Conservation (phyloP, 257 asterid species). For the Agastache rugosa region DNA sequence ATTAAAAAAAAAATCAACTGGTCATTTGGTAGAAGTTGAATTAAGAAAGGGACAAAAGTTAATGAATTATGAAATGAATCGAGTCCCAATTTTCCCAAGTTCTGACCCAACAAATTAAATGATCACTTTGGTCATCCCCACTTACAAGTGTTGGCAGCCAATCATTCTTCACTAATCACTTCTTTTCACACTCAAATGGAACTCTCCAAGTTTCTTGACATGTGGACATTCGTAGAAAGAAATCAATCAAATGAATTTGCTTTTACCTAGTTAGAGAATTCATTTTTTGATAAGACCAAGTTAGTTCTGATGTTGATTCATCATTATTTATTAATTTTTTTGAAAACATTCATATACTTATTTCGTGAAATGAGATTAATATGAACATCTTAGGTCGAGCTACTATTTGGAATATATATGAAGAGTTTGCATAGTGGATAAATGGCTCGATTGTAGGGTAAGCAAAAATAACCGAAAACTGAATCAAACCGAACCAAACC, state of each 20-base stretch:
- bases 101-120: constrained; percentile 22
- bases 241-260: neutral
- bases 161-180: constrained; percentile 20
- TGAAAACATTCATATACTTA: neutral
- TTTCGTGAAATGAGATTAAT: neutral
- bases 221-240: neutral
- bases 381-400: too few species aligned
- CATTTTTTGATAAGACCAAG: too few species aligned
- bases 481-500: too few species aligned
- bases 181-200: neutral
- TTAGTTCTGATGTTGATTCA: neutral
- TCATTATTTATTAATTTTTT: too few species aligned
- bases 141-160: constrained; percentile 35
- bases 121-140: constrained; percentile 35
- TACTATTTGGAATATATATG: too few species aligned
- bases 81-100: constrained; percentile 22
- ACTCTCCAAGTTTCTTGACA: constrained; percentile 7
- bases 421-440: too few species aligned
- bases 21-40: constrained; percentile 1
- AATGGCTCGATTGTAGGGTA: too few species aligned
- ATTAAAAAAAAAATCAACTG: neutral
- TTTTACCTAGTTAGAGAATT: neutral
- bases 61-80: constrained; percentile 28
- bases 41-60: constrained; percentile 7
- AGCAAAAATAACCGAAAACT: too few species aligned